Evolutionary conservation across 441 rosid genomes (phyloP).

Genomic region (Adansonia gregorii): DNA sequence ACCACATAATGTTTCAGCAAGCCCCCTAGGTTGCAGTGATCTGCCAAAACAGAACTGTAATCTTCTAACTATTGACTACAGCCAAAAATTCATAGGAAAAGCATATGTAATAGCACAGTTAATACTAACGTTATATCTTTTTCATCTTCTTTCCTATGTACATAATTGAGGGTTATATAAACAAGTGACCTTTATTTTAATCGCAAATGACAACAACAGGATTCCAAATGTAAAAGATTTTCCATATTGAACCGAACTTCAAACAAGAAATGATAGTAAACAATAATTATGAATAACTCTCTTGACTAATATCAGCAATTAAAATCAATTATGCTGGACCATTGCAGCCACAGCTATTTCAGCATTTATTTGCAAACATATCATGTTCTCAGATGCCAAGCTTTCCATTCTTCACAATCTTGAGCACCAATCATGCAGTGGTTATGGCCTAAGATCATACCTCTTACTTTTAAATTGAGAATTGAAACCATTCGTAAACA

Average conservation of each 20-base stretch:
- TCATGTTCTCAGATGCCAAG: background rate
- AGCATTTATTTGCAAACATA: background rate
- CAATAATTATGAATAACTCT: background rate
- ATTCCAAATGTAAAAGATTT: background rate
- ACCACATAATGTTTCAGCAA: constrained; percentile 16
- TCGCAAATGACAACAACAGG: background rate
- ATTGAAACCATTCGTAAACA: background rate
- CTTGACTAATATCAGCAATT: background rate
- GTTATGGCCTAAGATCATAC: background rate
- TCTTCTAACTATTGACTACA: constrained; percentile 15
- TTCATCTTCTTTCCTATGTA: background rate
- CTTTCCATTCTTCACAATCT: background rate
- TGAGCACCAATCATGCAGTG: background rate
- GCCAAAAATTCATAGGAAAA: constrained; percentile 3
- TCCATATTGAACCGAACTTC: background rate
- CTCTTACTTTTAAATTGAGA: background rate
- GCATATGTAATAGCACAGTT: background rate
- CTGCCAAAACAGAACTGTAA: constrained; percentile 14
- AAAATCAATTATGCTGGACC: too few relatives aligned
- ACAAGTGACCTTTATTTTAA: constrained; percentile 3
- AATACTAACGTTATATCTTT: background rate
- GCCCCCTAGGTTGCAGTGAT: constrained; percentile 12
- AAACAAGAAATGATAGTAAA: background rate
- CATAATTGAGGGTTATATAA: background rate
- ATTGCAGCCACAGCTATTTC: background rate